A percentile compares a stretch with the other conserved stretches of the same genome.
phyloP scores from a whole-genome alignment of 805 yeast genomes.

The Nakazawaea pomicola region DNA sequence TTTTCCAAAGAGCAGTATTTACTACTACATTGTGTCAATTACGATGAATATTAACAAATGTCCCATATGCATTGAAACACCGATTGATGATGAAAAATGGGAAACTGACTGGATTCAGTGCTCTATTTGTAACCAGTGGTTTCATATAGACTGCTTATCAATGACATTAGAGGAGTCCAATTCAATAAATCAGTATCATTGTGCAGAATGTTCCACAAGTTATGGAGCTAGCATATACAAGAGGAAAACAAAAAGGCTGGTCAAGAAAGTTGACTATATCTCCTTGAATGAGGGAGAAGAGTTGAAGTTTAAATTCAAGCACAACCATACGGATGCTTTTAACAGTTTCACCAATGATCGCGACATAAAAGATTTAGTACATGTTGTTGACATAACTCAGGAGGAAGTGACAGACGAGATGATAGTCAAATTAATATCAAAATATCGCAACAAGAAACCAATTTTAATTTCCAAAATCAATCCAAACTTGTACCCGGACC shows the following conservation, averaged over 20 bases:
- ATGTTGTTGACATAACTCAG: slow-evolving; percentile 21
- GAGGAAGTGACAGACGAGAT: slow-evolving; percentile 23
- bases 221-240: slow-evolving; percentile 47
- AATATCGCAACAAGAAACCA: slow-evolving; percentile 26
- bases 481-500: slow-evolving; percentile 11
- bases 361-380: slow-evolving; percentile 21
- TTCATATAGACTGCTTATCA: slow-evolving; percentile 44
- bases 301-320: slow-evolving; percentile 47
- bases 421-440: slow-evolving; percentile 19
- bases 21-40: too few species aligned
- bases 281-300: slow-evolving; percentile 73
- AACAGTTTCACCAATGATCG: slow-evolving; percentile 23
- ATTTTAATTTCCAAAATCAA: slow-evolving; percentile 22
- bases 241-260: slow-evolving; percentile 50
- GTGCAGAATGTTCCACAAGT: slow-evolving; percentile 37
- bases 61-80: slow-evolving; percentile 14
- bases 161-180: slow-evolving; percentile 32
- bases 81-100: slow-evolving; percentile 12
- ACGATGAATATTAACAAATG: slow-evolving; percentile 9
- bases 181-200: slow-evolving; percentile 46
- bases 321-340: slow-evolving; percentile 45
- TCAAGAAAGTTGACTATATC: slow-evolving; percentile 60
- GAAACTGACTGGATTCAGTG: slow-evolving; percentile 50
- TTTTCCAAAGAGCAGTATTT: too few species aligned
- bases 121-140: slow-evolving; percentile 50